A percentile compares a stretch with the other conserved stretches of the same genome.
Evolutionary conservation across 2,329 filamentous ascomycete genomes (phyloP).

Genomic region (Beauveria sp.): DNA sequence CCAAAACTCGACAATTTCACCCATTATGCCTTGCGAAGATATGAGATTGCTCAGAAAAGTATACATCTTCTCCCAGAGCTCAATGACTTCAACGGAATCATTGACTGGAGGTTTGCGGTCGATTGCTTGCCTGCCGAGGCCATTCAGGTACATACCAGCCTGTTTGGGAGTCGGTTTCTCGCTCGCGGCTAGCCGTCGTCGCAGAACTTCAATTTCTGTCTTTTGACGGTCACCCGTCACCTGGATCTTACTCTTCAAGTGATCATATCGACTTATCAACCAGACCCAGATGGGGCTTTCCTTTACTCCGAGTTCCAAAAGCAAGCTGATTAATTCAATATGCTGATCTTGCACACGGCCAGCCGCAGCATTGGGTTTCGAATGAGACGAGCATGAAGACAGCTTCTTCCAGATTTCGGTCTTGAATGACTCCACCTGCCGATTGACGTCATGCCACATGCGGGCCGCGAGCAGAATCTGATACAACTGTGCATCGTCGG

Average conservation of each 20-base stretch:
- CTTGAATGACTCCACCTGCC: conserved; percentile 81
- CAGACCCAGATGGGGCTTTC: conserved; percentile 97
- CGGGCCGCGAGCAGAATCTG: conserved; percentile 80
- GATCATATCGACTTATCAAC: conserved; percentile 83
- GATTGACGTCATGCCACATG: conserved; percentile 92
- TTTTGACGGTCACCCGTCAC: conserved; percentile 76
- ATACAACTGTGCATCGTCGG: conserved; percentile 74
- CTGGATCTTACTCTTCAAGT: conserved; percentile 79
- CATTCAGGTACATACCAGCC: conserved; percentile 68
- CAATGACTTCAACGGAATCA: conserved; percentile 75
- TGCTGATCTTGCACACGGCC: conserved; percentile 68
- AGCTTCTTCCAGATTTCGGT: conserved; percentile 81
- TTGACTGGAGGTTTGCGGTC: conserved; percentile 55
- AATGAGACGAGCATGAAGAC: conserved; percentile 55
- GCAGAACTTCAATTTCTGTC: conserved; percentile 85
- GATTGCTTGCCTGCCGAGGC: conserved; percentile 59
- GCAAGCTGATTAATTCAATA: conserved; percentile 80
- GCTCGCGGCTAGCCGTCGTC: conserved; percentile 67
- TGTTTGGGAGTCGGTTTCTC: conserved; percentile 63
- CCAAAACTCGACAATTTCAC: conserved; percentile 91
- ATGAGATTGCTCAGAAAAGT: conserved; percentile 67
- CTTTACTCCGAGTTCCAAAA: conserved; percentile 89
- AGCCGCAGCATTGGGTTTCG: conserved; percentile 38
- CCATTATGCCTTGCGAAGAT: conserved; percentile 71
- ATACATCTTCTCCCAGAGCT: conserved; percentile 87